Percentiles rank a stretch among this genome's conserved stretches.
Conservation (phyloP, 352 stramenopile species). For the Phytophthora meadii region DNA sequence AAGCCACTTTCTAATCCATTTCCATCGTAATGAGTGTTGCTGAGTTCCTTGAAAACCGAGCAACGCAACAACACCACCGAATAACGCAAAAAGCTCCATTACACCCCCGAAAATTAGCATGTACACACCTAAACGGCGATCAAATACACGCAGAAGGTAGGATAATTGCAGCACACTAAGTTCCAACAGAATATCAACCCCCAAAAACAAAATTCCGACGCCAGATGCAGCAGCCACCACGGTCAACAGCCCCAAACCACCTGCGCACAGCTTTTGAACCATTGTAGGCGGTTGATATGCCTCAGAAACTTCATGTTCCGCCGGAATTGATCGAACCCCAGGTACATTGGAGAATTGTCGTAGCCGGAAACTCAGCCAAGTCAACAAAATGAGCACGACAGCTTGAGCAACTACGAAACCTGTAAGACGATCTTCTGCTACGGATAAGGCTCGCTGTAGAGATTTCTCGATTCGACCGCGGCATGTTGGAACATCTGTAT, state of each 20-base stretch:
- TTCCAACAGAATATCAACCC: conserved; percentile 63
- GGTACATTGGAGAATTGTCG: conserved; percentile 29
- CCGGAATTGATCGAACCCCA: conserved; percentile 9
- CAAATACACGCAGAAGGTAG: conserved; percentile 60
- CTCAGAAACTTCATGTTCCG: not conserved
- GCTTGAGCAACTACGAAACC: conserved; percentile 30
- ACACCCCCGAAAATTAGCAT: conserved; percentile 46
- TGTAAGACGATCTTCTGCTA: conserved; percentile 21
- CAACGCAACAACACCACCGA: conserved; percentile 43
- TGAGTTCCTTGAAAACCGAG: conserved; percentile 16
- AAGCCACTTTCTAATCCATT: conserved; percentile 21
- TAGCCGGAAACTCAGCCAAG: conserved; percentile 30
- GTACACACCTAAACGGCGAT: conserved; percentile 60
- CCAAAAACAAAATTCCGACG: conserved; percentile 46
- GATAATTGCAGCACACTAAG: conserved; percentile 78
- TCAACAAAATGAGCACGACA: conserved; percentile 27
- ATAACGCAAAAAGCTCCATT: conserved; percentile 43
- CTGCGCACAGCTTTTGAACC: conserved; percentile 12
- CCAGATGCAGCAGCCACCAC: conserved; percentile 31
- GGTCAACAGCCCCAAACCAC: conserved; percentile 26
- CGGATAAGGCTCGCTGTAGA: conserved; percentile 17
- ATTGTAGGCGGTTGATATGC: conserved; percentile 9
- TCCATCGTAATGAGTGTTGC: conserved; percentile 1
- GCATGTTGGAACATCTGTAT: conserved; percentile 37
- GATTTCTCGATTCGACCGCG: conserved; percentile 25